Conservation (phyloP, 352 stramenopile genomes). For the Phytophthora fragariae region DNA sequence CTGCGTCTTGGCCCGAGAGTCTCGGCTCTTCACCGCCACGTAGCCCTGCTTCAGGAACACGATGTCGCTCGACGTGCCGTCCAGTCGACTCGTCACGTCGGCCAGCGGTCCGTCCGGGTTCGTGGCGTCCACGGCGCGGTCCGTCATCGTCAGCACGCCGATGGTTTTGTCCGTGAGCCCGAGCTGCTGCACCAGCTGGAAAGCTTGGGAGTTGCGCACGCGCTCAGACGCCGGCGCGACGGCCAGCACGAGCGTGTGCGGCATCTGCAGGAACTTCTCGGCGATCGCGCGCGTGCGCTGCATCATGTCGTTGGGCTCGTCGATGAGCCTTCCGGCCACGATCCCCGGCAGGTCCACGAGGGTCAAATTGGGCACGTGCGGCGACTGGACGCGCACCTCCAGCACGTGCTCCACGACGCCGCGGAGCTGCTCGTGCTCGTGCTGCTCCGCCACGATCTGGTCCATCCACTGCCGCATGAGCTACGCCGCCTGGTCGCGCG, state of each 20-base stretch:
- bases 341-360: constrained; percentile 57
- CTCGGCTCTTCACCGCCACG: constrained; percentile 49
- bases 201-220: constrained; percentile 51
- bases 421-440: constrained; percentile 10
- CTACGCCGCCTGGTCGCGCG: constrained; percentile 23
- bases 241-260: constrained; percentile 51
- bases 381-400: constrained; percentile 47
- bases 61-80: constrained; percentile 39
- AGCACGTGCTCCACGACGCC: constrained; percentile 52
- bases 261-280: constrained; percentile 44
- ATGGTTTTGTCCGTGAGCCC: constrained; percentile 45
- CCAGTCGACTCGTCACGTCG: constrained; percentile 36
- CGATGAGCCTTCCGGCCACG: constrained; percentile 33
- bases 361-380: constrained; percentile 48
- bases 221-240: constrained; percentile 47
- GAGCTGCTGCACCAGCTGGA: constrained; percentile 55
- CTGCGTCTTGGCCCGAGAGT: constrained; percentile 29
- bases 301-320: constrained; percentile 56
- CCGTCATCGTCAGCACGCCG: constrained; percentile 56
- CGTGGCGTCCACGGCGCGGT: constrained; percentile 36
- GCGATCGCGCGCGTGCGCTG: constrained; percentile 43
- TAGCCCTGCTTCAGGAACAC: constrained; percentile 51
- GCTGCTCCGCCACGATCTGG: constrained; percentile 35
- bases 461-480: constrained; percentile 52
- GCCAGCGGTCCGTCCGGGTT: constrained; percentile 36